Base-by-base conservation (phyloP, 345 rosid genomes). In the rapeseed (Brassica napus) region DNA sequence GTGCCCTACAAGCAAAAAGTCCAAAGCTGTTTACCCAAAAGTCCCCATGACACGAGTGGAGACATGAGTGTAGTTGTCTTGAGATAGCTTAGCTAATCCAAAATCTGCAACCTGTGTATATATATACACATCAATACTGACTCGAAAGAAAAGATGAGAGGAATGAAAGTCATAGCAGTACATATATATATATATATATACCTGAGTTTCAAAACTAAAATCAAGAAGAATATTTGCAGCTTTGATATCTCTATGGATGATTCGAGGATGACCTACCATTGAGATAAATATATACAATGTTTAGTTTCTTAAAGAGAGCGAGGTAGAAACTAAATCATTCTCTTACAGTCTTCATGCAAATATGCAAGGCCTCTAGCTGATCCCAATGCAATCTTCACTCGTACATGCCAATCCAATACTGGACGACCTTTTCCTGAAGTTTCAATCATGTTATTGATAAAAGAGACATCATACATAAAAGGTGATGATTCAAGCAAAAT, bases 31-130 rank as follows among this genome's bases (percentile, higher is more conserved):
- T 80, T 83, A 95, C 99, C 98, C 99, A 72, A 95, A 95, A 74
- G 99, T 93, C 80, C 99, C 99, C 98, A 95, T 91, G 77, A 93
- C 94, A 4, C 99, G 83, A 15, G 99, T 95, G 26, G 99, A 95
- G 62, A 95, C 89, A 86, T 95, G 99, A 52, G 99, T 91, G 62
- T 89, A 80, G 81, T 80, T 79, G 80, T 93, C 99, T 68, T 91
- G 89, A 73, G 94, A 37, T 21, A 93, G 70, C 83, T 91, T 95
- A 15, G 97, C 99, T n/a, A 96, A 87, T 65, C 99, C 99, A 75
- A 96, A 96, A 85, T 96, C 99, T 35, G 99, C 97, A 61, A 96
- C 97, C 99, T 96, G 79, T 8, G 8, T 11, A 37, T 21, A 12
- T 34, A 31, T 8, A 61, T 0, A 63, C 60, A 64, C 8, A 69